These are phyloP conservation scores for Nymphaea colorata DNA, from an alignment of 164 flowering plant species.

Conservation along the genomic window DNA sequence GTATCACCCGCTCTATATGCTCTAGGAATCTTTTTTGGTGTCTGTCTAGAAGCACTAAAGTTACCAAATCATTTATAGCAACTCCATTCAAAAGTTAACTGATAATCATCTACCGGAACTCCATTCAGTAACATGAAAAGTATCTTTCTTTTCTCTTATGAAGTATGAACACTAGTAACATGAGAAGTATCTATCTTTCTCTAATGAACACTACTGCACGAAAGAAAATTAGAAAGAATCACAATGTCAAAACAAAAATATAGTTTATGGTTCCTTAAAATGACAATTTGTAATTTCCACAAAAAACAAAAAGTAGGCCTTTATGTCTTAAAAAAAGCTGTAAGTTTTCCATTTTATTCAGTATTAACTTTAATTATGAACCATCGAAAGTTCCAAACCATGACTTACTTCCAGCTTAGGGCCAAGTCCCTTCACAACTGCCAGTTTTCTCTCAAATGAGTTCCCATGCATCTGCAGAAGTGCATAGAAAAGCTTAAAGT, in stretches of 20 bases:
- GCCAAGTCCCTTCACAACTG: slow-evolving; percentile 37
- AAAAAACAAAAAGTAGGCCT: too few species aligned
- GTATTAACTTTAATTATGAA: too few species aligned
- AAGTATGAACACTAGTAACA: background rate
- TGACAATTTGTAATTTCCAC: too few species aligned
- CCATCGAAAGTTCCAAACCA: background rate
- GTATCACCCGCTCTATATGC: slow-evolving; percentile 11
- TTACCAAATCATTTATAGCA: background rate
- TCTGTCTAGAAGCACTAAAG: slow-evolving; percentile 17
- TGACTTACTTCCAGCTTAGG: slow-evolving; percentile 32
- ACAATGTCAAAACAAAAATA: background rate
- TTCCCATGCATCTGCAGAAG: slow-evolving; percentile 49
- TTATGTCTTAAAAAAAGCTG: too few species aligned
- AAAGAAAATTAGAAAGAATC: too few species aligned
- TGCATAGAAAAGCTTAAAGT: slow-evolving; percentile 2
- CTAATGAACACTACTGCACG: too few species aligned
- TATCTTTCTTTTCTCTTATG: background rate
- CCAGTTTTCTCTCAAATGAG: slow-evolving; percentile 72
- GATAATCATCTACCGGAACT: too few species aligned
- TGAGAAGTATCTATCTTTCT: too few species aligned
- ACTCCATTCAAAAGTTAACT: background rate
- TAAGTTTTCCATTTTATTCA: too few species aligned
- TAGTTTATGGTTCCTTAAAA: too few species aligned
- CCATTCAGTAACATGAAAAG: background rate
- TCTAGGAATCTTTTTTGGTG: slow-evolving; percentile 24